phyloP scores from a whole-genome alignment of 2,329 filamentous ascomycete species.

The Graphilbum ipis-grandicollis region DNA sequence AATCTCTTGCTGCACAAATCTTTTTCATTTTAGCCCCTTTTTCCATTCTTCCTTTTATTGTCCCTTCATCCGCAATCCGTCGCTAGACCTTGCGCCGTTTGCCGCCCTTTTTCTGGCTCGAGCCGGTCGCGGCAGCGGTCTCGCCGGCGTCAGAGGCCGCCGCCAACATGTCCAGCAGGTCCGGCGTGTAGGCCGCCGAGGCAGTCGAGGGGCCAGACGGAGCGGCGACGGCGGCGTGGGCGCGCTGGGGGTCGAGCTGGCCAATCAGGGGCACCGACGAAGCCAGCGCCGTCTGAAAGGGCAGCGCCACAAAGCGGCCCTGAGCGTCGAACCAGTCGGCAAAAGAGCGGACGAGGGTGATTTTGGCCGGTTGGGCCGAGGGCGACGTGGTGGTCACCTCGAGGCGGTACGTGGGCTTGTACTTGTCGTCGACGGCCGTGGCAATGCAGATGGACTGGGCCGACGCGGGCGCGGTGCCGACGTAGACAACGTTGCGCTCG shows the following conservation, averaged over 20 bases:
- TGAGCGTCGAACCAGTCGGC: constrained; percentile 58
- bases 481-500: constrained; percentile 69
- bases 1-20: too few species aligned
- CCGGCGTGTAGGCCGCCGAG: constrained; percentile 16
- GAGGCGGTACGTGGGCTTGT: constrained; percentile 66
- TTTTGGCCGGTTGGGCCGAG: constrained; percentile 20
- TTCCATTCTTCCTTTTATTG: too few species aligned
- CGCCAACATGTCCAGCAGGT: constrained; percentile 29
- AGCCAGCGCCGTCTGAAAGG: constrained; percentile 65
- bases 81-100: constrained; percentile 28
- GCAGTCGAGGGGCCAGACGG: constrained; percentile 18
- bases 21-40: too few species aligned
- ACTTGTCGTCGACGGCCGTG: constrained; percentile 59
- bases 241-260: constrained; percentile 43
- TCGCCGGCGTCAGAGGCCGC: constrained; percentile 12
- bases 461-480: constrained; percentile 49
- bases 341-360: constrained; percentile 47
- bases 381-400: constrained; percentile 25
- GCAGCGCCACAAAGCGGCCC: constrained; percentile 55
- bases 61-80: too few species aligned
- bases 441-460: constrained; percentile 30
- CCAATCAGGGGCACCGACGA: constrained; percentile 49
- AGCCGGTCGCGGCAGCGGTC: constrained; percentile 13
- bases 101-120: constrained; percentile 20
- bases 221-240: constrained; percentile 17